Evolutionary conservation across 441 rosid genomes (phyloP), one percentile per base, ranked within the genome.

Genomic region (Hura crepitans): DNA sequence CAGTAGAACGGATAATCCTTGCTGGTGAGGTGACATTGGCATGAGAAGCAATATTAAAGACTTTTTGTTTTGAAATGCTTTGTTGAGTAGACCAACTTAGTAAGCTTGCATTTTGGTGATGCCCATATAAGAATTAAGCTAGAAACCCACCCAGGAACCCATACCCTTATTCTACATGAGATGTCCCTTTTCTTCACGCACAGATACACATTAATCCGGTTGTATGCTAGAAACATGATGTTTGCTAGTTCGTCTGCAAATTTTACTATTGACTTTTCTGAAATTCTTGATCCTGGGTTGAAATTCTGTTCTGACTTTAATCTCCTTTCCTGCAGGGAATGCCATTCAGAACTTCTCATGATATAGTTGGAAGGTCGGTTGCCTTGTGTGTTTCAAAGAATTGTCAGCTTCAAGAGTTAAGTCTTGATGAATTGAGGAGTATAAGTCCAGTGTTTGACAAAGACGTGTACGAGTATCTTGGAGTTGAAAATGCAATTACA

Each of bases 331-430:
- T 77, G 27, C 89, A 95, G 97, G 93, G 92, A 25, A 65, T 87
- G 73, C 97, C 99, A 42, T 95, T 92, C 78, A 82, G 99, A 78
- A 90, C 97, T 42, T 88, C 99, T 53, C 97, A 95, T 65, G 99
- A 92, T 69, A 65, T 95, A 56, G 97, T 87, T 30, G 97, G 97
- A 35, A 87, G 87, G 71, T 80, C 88, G 8, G 99, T 95, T 66
- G 93, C 94, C 18, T 77, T 92, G 27, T 92, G 99, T 47, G 88
- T 92, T 15, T 77, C 88, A 22, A 86, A 79, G 79, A 82, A 82
- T 58, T 90, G 94, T 75, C 87, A 86, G 72, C 99, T 92, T 70
- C 83, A 81, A 84, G 87, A 85, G 68, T 81, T 95, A 58, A 83
- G 76, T 53, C 86, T 95, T 42, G 96, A 86, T 28, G 95, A 92